Evolutionary conservation across 768 basidiomycete species (phyloP).

Genomic region (Russula compacta): DNA sequence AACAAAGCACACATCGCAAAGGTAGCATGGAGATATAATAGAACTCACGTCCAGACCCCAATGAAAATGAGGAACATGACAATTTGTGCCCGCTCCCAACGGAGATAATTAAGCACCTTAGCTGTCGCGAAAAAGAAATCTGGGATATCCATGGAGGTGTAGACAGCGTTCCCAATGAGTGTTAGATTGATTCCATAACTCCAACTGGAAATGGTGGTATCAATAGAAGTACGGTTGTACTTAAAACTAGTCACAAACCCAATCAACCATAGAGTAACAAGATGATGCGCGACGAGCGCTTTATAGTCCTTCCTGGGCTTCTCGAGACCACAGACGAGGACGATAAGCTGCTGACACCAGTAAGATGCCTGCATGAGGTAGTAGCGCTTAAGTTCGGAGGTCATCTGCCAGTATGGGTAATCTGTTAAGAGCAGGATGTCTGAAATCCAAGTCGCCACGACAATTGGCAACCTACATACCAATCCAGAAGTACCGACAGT

Average conservation of each 20-base stretch:
- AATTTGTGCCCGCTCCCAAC: conserved; percentile 52
- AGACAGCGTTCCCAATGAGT: conserved; percentile 83
- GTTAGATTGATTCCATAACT: conserved; percentile 77
- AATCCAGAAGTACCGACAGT: conserved; percentile 78
- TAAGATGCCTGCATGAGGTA: conserved; percentile 91
- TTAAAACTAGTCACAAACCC: conserved; percentile 41
- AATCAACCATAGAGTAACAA: conserved; percentile 92
- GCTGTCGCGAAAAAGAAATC: conserved; percentile 83
- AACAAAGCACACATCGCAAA: background rate
- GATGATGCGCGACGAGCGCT: conserved; percentile 86
- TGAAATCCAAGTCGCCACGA: background rate
- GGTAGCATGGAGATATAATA: background rate
- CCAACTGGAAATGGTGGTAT: conserved; percentile 44
- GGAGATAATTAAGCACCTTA: conserved; percentile 84
- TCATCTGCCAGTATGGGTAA: conserved; percentile 91
- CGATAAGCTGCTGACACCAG: conserved; percentile 90
- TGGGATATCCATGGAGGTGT: conserved; percentile 94
- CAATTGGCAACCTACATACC: conserved; percentile 32
- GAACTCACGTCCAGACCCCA: conserved; percentile 69
- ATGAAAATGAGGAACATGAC: conserved; percentile 58
- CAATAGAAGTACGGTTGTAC: background rate
- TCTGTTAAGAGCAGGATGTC: conserved; percentile 32
- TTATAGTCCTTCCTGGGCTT: conserved; percentile 89
- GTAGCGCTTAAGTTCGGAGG: conserved; percentile 75
- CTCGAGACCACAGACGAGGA: conserved; percentile 77